Conservation (phyloP, 2,329 filamentous ascomycete genomes). For the Colletotrichum spaethianum region DNA sequence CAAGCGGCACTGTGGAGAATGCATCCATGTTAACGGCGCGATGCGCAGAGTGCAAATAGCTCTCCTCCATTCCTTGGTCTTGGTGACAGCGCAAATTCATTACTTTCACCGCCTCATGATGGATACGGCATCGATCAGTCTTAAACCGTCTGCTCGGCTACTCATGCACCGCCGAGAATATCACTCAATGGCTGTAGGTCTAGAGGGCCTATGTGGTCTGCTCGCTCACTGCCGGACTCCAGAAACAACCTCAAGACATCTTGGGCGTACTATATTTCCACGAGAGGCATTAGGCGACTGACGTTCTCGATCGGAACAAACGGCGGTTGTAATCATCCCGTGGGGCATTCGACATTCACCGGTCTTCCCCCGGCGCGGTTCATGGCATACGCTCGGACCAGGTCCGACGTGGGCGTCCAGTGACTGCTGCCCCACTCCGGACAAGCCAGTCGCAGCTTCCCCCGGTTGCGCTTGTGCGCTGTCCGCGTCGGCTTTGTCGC, state of each 20-base stretch:
- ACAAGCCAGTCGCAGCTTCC: conserved; percentile 8
- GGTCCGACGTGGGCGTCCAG: not conserved
- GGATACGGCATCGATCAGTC: not conserved
- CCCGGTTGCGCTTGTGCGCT: conserved; percentile 31
- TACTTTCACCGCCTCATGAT: not conserved
- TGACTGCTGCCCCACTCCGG: conserved; percentile 31
- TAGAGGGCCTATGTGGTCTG: not conserved
- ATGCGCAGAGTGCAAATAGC: not conserved
- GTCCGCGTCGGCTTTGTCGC: conserved; percentile 17
- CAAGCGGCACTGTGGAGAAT: not conserved
- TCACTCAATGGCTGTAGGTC: too few relatives aligned
- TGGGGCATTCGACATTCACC: not conserved
- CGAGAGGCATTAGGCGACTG: not conserved
- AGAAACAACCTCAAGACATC: too few relatives aligned
- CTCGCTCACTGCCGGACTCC: too few relatives aligned
- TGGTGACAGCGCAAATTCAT: not conserved
- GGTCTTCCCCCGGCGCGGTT: not conserved
- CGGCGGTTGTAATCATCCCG: not conserved
- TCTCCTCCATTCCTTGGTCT: not conserved
- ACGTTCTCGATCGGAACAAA: not conserved
- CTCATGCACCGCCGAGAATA: not conserved
- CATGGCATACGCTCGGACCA: conserved; percentile 7
- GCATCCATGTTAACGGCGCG: not conserved
- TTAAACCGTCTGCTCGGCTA: not conserved
- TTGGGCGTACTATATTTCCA: not conserved